A percentile compares a stretch with the other conserved stretches of the same genome.
Conservation (phyloP, 768 basidiomycete species). For the Boletus sp. region DNA sequence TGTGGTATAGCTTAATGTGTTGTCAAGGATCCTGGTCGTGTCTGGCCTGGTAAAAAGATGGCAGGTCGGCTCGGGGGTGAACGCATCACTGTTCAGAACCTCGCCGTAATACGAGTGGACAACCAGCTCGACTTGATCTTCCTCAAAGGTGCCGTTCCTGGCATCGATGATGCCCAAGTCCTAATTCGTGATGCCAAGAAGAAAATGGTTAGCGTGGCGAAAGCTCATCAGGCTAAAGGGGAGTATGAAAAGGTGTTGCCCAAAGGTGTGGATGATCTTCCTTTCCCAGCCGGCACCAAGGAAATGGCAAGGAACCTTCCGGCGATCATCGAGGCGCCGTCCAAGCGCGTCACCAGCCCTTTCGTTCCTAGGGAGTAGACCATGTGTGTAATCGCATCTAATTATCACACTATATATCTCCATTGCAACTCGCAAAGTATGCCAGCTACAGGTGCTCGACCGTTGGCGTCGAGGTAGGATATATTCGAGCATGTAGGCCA, state of each 20-base stretch:
- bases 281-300: constrained; percentile 88
- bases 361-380: constrained; percentile 71
- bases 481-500: background rate
- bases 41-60: constrained; percentile 99
- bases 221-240: constrained; percentile 66
- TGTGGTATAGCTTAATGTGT: constrained; percentile 1
- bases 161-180: constrained; percentile 85
- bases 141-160: constrained; percentile 89
- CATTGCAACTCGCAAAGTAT: background rate
- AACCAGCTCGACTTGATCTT: constrained; percentile 82
- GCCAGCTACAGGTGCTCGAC: background rate
- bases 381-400: constrained; percentile 9
- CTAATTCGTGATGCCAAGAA: constrained; percentile 88
- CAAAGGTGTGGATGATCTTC: constrained; percentile 79
- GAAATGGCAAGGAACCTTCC: constrained; percentile 70
- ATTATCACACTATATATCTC: constrained; percentile 4
- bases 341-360: constrained; percentile 73
- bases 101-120: constrained; percentile 87
- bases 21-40: constrained; percentile 86
- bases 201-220: constrained; percentile 62
- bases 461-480: background rate
- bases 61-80: constrained; percentile 88
- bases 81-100: constrained; percentile 82
- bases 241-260: constrained; percentile 76
- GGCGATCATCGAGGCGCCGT: constrained; percentile 65